Percentiles rank a stretch among this genome's conserved stretches.
Conservation (phyloP, 345 rosid genomes). For the Tarenaya hassleriana region DNA sequence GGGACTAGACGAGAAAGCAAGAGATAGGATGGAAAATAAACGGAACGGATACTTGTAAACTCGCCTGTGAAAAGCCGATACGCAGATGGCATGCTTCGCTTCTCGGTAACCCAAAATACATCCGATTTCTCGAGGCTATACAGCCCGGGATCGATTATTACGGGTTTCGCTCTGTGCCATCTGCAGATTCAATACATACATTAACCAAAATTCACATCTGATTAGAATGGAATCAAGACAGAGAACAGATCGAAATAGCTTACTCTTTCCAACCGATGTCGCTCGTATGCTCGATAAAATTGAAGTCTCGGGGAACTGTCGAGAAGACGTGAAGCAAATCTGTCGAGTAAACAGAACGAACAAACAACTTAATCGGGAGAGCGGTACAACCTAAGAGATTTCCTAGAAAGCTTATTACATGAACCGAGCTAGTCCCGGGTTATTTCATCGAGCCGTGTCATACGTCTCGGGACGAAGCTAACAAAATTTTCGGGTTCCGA, state of each 20-base stretch:
- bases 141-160: slow-evolving; percentile 64
- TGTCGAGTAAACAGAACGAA: slow-evolving; percentile 26
- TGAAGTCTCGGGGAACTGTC: slow-evolving; percentile 48
- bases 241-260: slow-evolving; percentile 20
- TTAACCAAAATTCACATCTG: slow-evolving; percentile 7
- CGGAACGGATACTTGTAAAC: too few relatives aligned
- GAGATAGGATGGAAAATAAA: too few relatives aligned
- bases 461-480: too few relatives aligned
- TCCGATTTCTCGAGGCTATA: slow-evolving; percentile 48
- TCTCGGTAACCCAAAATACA: slow-evolving; percentile 55
- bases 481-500: too few relatives aligned
- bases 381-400: too few relatives aligned
- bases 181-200: slow-evolving; percentile 26
- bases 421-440: too few relatives aligned
- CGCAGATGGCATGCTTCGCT: slow-evolving; percentile 48
- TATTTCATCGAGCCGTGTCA: too few relatives aligned
- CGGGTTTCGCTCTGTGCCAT: slow-evolving; percentile 61
- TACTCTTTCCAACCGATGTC: slow-evolving; percentile 92
- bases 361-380: not conserved
- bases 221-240: not conserved
- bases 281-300: slow-evolving; percentile 83
- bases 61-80: slow-evolving; percentile 62
- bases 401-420: too few relatives aligned
- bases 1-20: too few relatives aligned
- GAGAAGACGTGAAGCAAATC: slow-evolving; percentile 64